Evolutionary conservation across 441 rosid species (phyloP).

Genomic region (Hura crepitans): DNA sequence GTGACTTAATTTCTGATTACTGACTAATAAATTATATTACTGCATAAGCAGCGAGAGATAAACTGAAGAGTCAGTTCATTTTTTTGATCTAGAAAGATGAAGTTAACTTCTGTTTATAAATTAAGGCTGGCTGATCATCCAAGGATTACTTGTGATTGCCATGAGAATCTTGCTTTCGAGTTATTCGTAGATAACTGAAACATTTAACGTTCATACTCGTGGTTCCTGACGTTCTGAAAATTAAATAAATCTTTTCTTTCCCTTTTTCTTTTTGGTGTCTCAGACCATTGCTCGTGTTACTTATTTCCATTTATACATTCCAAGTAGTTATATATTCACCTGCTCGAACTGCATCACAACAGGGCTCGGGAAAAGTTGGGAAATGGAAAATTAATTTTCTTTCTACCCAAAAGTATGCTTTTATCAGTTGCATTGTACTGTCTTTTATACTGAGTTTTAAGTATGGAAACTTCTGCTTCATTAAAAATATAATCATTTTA

Average conservation of each 20-base stretch:
- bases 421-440: not conserved
- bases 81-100: not conserved
- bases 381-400: constrained; percentile 80
- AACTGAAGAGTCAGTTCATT: not conserved
- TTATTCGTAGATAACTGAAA: not conserved
- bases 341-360: constrained; percentile 80
- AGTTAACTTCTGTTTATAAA: not conserved
- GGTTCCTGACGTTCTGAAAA: not conserved
- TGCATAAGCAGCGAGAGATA: not conserved
- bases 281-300: not conserved
- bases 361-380: constrained; percentile 89
- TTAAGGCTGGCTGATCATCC: not conserved
- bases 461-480: not conserved
- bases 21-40: not conserved
- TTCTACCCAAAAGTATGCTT: constrained; percentile 70
- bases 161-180: not conserved
- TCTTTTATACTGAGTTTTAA: not conserved
- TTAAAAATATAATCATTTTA: not conserved
- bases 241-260: not conserved
- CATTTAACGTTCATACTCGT: not conserved
- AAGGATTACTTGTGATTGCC: not conserved
- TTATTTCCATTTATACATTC: constrained; percentile 8
- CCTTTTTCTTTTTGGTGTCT: not conserved
- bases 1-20: not conserved
- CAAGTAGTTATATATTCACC: constrained; percentile 87